Base-by-base conservation (phyloP, 2,329 filamentous ascomycete genomes). In the Escovopsis sp. region DNA sequence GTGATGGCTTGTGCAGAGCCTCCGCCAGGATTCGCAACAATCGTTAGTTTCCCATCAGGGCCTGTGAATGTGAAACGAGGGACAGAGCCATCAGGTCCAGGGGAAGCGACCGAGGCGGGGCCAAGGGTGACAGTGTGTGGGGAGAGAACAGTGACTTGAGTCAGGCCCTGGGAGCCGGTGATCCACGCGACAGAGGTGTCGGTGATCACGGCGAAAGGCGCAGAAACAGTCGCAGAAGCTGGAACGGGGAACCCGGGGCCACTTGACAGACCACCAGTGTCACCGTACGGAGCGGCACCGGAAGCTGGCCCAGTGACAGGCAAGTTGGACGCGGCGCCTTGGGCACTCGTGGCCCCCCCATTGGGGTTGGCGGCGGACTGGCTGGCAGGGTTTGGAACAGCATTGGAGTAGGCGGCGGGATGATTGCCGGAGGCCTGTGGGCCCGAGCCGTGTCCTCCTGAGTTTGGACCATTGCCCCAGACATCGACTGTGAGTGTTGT, bases 401-500 rank as follows among this genome's bases (percentile, higher is more conserved):
- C 44, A 40, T 41, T 45, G 13, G 50, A 43, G 20, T 40, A 45
- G 39, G 49, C 40, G 15, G 43, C 45, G 39, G 51, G 41, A 10
- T 39, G 15, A 39, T 50, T 32, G 31, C 40, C 46, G 40, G 41
- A 40, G 42, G 39, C 41, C 35, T 34, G 45, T n/a, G 44, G 40
- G 39, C 41, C 46, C 43, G 41, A 30, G n/a, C n/a, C n/a, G 8
- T 41, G 39, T 20, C 35, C 37, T 6, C 31, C 48, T 36, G 50
- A 41, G 8, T 38, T 41, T 37, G 49, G 42, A 13, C 40, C 43
- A n/a, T 39, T 37, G 13, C 51, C 55, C 57, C 57, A 62, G 27
- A 61, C 51, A 38, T 61, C 56, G 42, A 62, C 50, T 10, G 59
- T 62, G 31, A 62, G 29, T 12, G 59, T 62, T 7, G 59, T 62